Conservation (phyloP, 495 filamentous ascomycete genomes). For the Penicillium cosmopolitanum region DNA sequence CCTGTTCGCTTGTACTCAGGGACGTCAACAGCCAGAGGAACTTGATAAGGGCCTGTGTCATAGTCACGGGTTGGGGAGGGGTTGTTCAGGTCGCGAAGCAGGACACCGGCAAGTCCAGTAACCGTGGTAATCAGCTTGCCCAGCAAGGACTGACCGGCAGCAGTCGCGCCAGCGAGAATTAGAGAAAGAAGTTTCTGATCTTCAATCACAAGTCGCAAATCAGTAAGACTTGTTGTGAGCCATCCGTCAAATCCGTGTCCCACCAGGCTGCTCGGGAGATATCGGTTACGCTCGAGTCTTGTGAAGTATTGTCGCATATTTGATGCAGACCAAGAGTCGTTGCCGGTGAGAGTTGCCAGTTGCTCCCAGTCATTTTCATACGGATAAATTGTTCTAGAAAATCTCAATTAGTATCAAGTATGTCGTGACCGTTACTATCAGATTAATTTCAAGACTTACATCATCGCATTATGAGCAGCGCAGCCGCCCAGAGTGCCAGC, state of each 20-base stretch:
- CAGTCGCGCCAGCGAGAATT: constrained; percentile 52
- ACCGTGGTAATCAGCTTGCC: constrained; percentile 45
- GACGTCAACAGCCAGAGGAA: constrained; percentile 51
- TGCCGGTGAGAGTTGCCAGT: constrained; percentile 42
- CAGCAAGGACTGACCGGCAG: constrained; percentile 38
- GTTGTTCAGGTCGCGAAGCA: constrained; percentile 57
- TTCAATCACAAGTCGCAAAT: constrained; percentile 48
- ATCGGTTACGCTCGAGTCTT: constrained; percentile 56
- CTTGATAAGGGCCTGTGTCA: constrained; percentile 49
- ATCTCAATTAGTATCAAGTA: constrained; percentile 1
- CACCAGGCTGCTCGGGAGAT: constrained; percentile 41
- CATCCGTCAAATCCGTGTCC: constrained; percentile 64
- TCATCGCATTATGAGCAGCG: constrained; percentile 49
- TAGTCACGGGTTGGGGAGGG: constrained; percentile 38
- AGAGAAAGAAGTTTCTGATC: constrained; percentile 56
- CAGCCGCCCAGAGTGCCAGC: constrained; percentile 50
- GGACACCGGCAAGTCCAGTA: constrained; percentile 42
- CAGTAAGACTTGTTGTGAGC: constrained; percentile 55
- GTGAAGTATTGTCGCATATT: constrained; percentile 48
- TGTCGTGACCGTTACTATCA: neutral
- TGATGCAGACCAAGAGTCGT: constrained; percentile 38
- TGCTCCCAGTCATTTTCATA: constrained; percentile 50
- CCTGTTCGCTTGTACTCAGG: constrained; percentile 51
- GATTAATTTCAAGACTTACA: constrained; percentile 22
- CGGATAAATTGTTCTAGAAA: constrained; percentile 34